phyloP scores from a whole-genome alignment of 208 protist species.

The Wallacemonas sp. region DNA sequence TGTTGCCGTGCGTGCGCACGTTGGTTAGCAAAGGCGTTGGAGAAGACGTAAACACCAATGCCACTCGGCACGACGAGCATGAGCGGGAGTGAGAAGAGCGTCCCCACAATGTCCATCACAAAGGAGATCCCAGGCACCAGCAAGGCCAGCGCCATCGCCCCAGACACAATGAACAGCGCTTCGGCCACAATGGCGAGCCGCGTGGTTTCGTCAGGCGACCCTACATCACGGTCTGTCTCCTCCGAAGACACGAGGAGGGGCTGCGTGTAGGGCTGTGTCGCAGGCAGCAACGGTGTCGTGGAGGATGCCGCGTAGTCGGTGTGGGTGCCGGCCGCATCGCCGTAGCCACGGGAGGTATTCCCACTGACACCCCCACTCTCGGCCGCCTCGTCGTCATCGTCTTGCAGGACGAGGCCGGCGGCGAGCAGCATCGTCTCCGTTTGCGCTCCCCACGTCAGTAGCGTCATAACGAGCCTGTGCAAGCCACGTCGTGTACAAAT shows the following conservation, averaged over 20 bases:
- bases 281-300: not conserved
- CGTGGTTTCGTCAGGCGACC: conserved; percentile 67
- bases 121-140: conserved; percentile 63
- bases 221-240: conserved; percentile 62
- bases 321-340: not conserved
- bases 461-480: conserved; percentile 61
- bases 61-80: conserved; percentile 65
- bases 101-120: conserved; percentile 68
- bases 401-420: not conserved
- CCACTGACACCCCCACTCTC: too few relatives aligned
- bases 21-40: conserved; percentile 18
- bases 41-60: conserved; percentile 57
- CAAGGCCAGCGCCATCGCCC: conserved; percentile 40
- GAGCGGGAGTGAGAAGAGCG: conserved; percentile 57
- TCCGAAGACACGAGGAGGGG: not conserved
- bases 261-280: not conserved
- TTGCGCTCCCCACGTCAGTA: conserved; percentile 47
- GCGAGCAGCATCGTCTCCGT: conserved; percentile 25
- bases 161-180: conserved; percentile 52
- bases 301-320: not conserved
- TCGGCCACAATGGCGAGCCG: conserved; percentile 64
- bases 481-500: conserved; percentile 65
- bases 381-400: not conserved
- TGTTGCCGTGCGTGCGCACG: conserved; percentile 4
- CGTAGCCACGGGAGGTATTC: too few relatives aligned